Base-by-base conservation (phyloP, 148 eudicot genomes). In the Persicaria tinctoria region DNA sequence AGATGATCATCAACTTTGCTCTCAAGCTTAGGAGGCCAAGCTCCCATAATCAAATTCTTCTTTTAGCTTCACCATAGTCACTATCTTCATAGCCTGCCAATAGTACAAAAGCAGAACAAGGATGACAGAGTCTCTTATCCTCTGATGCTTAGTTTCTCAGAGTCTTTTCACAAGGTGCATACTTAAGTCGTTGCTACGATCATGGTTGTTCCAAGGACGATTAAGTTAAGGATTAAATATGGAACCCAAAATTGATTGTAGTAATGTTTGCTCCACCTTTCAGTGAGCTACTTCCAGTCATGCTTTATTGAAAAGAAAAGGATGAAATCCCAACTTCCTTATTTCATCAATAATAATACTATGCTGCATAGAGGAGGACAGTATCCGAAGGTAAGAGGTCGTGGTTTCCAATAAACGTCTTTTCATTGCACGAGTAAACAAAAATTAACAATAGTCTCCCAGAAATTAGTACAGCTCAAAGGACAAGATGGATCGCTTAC, bases 41-140 rank as follows among this genome's bases (percentile, higher is more conserved):
- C 89, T 85, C 74, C 90, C 97, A 75, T 92, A 95, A 80, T 95
- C 98, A 84, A 95, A 95, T 84, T 95, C 98, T 86, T 95, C 97
- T 85, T 87, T 95, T 77, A 95, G 86, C 86, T 89, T 95, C 79
- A 95, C 84, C 75, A 87, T 77, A 76, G 92, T 95, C 50, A 95
- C 91, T 51, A 95, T 87, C 85, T 95, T 95, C 96, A 90, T 95
- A 77, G 98, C 97, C 98, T 95, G 55, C 55, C 75, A 59, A 55
- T 51, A 41, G 47, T 23, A 23, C 27, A 23, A 41, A 64, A 64
- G 44, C 46, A 9, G 27, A 23, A 23, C 27, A 23, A 23, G 0
- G 27, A 57, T 57, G 59, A 12, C 5, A 57, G 17, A 17, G 14
- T 51, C 6, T 16, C 18, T 57, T 66, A 66, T 6, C 3, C 27